These are phyloP conservation scores for Leucocoprinus sp. DNA, from an alignment of 768 basidiomycete genomes.

Conservation along the genomic window DNA sequence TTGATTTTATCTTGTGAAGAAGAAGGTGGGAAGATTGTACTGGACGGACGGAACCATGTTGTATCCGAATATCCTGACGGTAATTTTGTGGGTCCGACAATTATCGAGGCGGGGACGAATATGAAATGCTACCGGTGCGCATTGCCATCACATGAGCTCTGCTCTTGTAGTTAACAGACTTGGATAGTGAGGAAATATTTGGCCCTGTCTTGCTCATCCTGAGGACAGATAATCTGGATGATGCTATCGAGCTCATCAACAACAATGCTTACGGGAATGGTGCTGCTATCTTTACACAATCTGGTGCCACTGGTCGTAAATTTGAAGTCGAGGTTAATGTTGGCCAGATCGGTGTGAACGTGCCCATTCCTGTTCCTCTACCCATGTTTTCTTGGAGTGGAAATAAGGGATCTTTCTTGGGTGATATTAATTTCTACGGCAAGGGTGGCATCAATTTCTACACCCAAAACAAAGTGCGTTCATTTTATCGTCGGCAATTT, in stretches of 20 bases:
- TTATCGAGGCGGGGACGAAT: constrained; percentile 71
- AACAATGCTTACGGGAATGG: constrained; percentile 89
- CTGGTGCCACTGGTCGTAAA: constrained; percentile 88
- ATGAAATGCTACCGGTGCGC: constrained; percentile 86
- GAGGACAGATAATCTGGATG: constrained; percentile 76
- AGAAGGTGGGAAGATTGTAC: constrained; percentile 79
- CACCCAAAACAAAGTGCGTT: constrained; percentile 79
- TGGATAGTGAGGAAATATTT: constrained; percentile 93
- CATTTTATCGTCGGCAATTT: background rate
- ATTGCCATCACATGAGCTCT: constrained; percentile 3
- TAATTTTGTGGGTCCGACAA: constrained; percentile 92
- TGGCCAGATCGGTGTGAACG: constrained; percentile 91
- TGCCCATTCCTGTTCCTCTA: constrained; percentile 84
- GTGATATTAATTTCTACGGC: constrained; percentile 89
- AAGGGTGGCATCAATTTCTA: constrained; percentile 87
- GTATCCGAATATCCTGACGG: constrained; percentile 77
- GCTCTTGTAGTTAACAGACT: background rate
- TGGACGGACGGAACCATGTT: constrained; percentile 71
- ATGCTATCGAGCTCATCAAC: constrained; percentile 87
- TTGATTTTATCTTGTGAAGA: constrained; percentile 67
- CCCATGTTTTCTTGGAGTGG: constrained; percentile 98
- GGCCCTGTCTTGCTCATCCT: constrained; percentile 83
- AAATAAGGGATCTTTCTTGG: constrained; percentile 69
- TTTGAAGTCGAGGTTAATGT: constrained; percentile 86
- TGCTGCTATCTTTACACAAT: constrained; percentile 93